Base-by-base conservation (phyloP, 2,329 filamentous ascomycete species). In the Hypoxylon sp. region DNA sequence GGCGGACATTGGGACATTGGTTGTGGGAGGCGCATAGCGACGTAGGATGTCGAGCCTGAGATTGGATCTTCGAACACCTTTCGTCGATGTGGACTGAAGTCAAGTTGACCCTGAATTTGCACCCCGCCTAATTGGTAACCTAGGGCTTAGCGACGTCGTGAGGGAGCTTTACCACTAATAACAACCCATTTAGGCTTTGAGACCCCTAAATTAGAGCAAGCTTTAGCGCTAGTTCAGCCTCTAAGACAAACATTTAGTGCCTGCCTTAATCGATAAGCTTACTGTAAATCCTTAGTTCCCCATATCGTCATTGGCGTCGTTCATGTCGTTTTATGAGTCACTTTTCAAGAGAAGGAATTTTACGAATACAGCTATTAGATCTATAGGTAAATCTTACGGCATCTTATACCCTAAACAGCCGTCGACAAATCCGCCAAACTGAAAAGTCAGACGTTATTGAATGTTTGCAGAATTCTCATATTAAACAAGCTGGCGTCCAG, bases 1-100 rank as follows among this genome's bases (percentile, higher is more conserved):
- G 76, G 77, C 76, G 77, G 77, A 78, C 77, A 79, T 79, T 78
- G 72, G 75, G 71, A 68, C 69, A 73, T 74, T 68, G 71, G 50
- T 77, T 72, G 66, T 71, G 68, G 67, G 72, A 73, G 69, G 74
- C 59, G 75, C 77, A 79, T 79, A 77, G 74, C 77, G 77, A 71
- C 73, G 59, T 69, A 40, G 70, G 72, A 74, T 71, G 69, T 72
- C 69, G 73, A 71, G 73, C 51, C 65, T 69, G 50, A 51, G 57
- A 65, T 49, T 61, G 69, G 65, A 63, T 33, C 56, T 63, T 57
- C 62, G 59, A 44, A n/a, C 17, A 44, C 46, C 48, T 58, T 49
- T 58, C 20, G 50, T 61, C 31, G 59, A 60, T 59, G 64, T 67
- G 60, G 55, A 35, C 35, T 49, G 27, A 55, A 50, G 42, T 66